A percentile compares a stretch with the other conserved stretches of the same genome.
Evolutionary conservation across 176 grass and related monocot species (phyloP).

Genomic region (Rhynchospora tenuis): DNA sequence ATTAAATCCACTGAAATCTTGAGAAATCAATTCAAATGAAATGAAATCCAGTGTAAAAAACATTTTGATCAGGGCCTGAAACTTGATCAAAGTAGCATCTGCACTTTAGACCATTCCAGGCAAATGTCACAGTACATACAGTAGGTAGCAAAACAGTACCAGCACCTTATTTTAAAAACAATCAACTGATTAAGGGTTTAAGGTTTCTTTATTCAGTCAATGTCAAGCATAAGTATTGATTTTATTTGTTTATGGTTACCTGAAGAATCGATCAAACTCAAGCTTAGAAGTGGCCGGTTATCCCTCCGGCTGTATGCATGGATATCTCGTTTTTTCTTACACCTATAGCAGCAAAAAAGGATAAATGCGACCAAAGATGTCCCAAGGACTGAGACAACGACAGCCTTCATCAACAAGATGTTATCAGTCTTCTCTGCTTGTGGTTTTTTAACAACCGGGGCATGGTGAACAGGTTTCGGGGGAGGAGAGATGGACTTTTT

Average conservation of each 20-base stretch:
- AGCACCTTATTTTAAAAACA: not conserved
- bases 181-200: not conserved
- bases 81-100: not conserved
- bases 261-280: constrained; percentile 50
- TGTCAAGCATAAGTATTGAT: not conserved
- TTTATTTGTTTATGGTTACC: constrained; percentile 28
- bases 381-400: constrained; percentile 29
- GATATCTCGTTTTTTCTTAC: constrained; percentile 31
- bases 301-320: constrained; percentile 31
- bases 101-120: not conserved
- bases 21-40: no score
- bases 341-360: constrained; percentile 33
- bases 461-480: not conserved
- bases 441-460: not conserved
- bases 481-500: not conserved
- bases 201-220: not conserved
- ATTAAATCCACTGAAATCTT: no score
- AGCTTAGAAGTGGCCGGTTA: constrained; percentile 43
- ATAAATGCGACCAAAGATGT: constrained; percentile 40
- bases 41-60: no score
- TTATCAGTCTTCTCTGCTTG: not conserved
- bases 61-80: no score
- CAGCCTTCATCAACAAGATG: constrained; percentile 15
- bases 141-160: not conserved
- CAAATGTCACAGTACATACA: not conserved